Conservation (phyloP, 140 eudicot species). For the Oenanthe javanica region DNA sequence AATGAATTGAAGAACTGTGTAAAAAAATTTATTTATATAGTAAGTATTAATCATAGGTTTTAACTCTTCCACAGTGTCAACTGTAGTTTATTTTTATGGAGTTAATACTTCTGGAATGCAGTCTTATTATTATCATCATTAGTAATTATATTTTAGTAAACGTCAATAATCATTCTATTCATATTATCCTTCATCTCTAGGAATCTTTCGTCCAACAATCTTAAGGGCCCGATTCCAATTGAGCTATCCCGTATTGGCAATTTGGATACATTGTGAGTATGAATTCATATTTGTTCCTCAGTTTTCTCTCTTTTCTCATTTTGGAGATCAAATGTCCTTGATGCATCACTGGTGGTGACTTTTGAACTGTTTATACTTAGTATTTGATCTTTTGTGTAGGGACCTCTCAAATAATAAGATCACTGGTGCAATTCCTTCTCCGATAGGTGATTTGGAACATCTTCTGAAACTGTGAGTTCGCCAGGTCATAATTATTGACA, state of each 20-base stretch:
- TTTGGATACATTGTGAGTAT: constrained; percentile 82
- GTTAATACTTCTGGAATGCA: neutral
- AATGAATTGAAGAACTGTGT: neutral
- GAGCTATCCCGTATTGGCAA: constrained; percentile 91
- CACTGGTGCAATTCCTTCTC: constrained; percentile 76
- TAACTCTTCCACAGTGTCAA: neutral
- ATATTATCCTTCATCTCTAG: constrained; percentile 22
- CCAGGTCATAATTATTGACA: neutral
- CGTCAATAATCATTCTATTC: neutral
- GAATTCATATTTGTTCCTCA: neutral
- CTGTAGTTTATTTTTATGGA: neutral
- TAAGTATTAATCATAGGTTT: neutral
- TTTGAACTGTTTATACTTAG: neutral
- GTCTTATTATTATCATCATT: neutral
- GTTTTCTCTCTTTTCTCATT: neutral
- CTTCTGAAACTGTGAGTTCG: constrained; percentile 70
- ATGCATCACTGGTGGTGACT: neutral
- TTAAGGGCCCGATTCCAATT: constrained; percentile 80
- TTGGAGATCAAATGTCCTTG: neutral
- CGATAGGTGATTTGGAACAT: constrained; percentile 96
- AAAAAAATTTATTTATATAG: neutral
- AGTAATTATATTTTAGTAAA: neutral
- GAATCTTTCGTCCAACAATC: constrained; percentile 76
- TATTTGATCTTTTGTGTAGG: constrained; percentile 23
- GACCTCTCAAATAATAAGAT: constrained; percentile 80